These are phyloP conservation scores for Periglandula ipomoeae DNA, from an alignment of 2,329 filamentous ascomycete species.

Conservation along the genomic window DNA sequence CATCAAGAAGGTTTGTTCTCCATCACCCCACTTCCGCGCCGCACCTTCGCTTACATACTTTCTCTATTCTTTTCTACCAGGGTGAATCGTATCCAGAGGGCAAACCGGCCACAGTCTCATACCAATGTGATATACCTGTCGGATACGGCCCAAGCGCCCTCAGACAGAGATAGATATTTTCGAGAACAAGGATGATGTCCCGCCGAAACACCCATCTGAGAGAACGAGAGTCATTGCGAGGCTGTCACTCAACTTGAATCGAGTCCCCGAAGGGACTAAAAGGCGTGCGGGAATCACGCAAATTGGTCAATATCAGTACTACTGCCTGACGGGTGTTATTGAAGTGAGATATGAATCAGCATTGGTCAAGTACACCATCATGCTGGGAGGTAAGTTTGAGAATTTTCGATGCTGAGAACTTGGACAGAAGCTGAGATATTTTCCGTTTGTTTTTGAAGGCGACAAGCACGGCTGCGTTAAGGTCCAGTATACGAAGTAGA, in stretches of 20 bases:
- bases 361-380: conserved; percentile 27
- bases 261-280: conserved; percentile 23
- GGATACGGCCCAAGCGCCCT: conserved; percentile 22
- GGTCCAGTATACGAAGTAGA: too few species aligned
- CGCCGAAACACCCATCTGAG: conserved; percentile 21
- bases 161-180: conserved; percentile 31
- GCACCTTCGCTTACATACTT: too few species aligned
- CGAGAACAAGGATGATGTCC: conserved; percentile 21
- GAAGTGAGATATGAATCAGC: conserved; percentile 29
- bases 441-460: too few species aligned
- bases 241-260: conserved; percentile 25
- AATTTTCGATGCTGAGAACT: background rate
- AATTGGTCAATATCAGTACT: conserved; percentile 28
- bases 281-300: conserved; percentile 20
- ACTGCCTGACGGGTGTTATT: conserved; percentile 26
- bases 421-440: too few species aligned
- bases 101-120: conserved; percentile 26
- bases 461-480: too few species aligned
- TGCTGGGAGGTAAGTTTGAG: conserved; percentile 25
- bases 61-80: conserved; percentile 10
- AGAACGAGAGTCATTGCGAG: conserved; percentile 23
- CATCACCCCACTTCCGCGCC: too few species aligned
- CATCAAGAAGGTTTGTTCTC: conserved; percentile 23
- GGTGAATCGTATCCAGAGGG: conserved; percentile 29
- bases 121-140: conserved; percentile 29